Evolutionary conservation across 768 basidiomycete genomes (phyloP), one percentile per base, ranked within the genome.

Genomic region (Austroboletus festivus): DNA sequence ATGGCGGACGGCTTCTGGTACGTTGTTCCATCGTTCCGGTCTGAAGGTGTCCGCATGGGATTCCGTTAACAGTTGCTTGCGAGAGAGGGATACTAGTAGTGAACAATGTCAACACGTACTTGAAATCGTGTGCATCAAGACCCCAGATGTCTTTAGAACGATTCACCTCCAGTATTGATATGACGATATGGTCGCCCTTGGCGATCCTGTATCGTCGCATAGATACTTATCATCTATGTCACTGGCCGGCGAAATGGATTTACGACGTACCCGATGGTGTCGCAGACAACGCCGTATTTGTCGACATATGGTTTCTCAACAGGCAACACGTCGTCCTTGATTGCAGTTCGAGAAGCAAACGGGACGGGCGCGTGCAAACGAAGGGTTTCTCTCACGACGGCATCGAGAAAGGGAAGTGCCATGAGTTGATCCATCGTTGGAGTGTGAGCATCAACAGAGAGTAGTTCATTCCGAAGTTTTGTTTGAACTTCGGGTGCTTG

Each of bases 1-100:
- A 10, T 16, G 16, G 0, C 16, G 26, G 15, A 41, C 30, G 2
- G 38, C 30, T 22, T 47, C 38, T 6, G 46, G 46, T 4, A 41
- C 9, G 23, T 40, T 47, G 24, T 47, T 24, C 46, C 46, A 47
- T 3, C 46, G 30, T 40, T 47, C 46, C 12, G 38, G 46, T 22
- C 46, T 47, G n/a, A n/a, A n/a, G n/a, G n/a, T n/a, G n/a, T n/a
- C n/a, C n/a, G n/a, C n/a, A n/a, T n/a, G n/a, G 10, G 2, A 42
- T 33, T 5, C 4, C 8, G 4, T 4, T 19, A 37, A 7, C 16
- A 11, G 16, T 8, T 6, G n/a, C 16, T 18, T 19, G 13, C 6
- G 16, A 37, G 19, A 4, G n/a, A 37, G 19, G 34, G 35, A 18
- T 18, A 37, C 11, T 4, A 13, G 8, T 5, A 37, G n/a, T 11